phyloP scores from a whole-genome alignment of 768 basidiomycete genomes.

The Kwoniella botswanensis region DNA sequence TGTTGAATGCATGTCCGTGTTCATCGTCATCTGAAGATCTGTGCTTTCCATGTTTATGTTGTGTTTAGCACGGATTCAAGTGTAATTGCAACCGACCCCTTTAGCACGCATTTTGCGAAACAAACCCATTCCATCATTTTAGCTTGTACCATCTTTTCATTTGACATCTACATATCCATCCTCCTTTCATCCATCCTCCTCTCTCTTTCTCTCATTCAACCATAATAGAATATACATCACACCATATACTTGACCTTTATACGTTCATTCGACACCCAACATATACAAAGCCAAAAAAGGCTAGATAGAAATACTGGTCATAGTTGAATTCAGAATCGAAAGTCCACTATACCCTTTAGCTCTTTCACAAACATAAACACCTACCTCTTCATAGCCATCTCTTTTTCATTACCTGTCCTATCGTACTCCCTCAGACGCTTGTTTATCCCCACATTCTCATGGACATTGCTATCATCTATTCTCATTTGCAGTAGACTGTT shows the following conservation, averaged over 20 bases:
- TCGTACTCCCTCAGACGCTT: neutral
- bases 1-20: neutral
- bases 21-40: conserved; percentile 5
- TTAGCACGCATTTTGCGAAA: neutral
- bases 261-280: conserved; percentile 5
- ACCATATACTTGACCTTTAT: conserved; percentile 12
- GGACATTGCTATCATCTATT: neutral
- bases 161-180: neutral
- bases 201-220: neutral
- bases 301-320: neutral
- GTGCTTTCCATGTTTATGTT: conserved; percentile 1
- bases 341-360: neutral
- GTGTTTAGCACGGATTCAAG: conserved; percentile 6
- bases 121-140: neutral
- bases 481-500: neutral
- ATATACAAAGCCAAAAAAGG: conserved; percentile 1
- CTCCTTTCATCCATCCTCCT: neutral
- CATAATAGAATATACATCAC: neutral
- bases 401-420: neutral
- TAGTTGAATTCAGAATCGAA: conserved; percentile 7
- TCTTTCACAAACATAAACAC: neutral
- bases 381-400: neutral
- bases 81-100: neutral
- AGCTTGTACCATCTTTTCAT: conserved; percentile 2
- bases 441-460: neutral